Evolutionary conservation across 495 filamentous ascomycete genomes (phyloP).

Genomic region (Jackrogersella multiformis): DNA sequence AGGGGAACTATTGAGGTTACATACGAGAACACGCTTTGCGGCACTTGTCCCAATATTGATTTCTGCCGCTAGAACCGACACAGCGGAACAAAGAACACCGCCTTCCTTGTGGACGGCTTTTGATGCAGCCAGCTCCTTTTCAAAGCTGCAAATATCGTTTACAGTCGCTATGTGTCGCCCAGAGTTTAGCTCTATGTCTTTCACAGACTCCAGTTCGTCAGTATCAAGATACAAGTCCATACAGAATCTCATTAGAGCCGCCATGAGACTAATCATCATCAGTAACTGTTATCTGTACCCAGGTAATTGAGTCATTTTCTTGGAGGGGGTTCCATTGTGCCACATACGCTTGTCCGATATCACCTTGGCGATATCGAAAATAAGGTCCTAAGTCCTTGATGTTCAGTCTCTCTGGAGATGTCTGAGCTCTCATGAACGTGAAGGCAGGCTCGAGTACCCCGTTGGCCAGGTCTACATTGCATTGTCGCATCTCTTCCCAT

Average conservation of each 20-base stretch:
- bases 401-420: constrained; percentile 24
- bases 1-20: no score
- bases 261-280: constrained; percentile 45
- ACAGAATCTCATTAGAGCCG: constrained; percentile 51
- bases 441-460: constrained; percentile 48
- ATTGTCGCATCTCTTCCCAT: constrained; percentile 51
- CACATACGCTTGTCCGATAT: constrained; percentile 49
- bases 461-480: constrained; percentile 46
- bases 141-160: constrained; percentile 55
- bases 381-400: constrained; percentile 42
- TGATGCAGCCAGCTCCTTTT: constrained; percentile 49
- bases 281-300: not conserved
- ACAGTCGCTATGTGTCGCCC: constrained; percentile 51
- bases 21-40: constrained; percentile 46
- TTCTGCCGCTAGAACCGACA: constrained; percentile 41
- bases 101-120: constrained; percentile 44
- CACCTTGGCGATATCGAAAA: constrained; percentile 47
- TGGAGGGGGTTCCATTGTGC: no score
- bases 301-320: no score
- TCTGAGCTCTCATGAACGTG: constrained; percentile 52
- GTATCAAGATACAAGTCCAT: constrained; percentile 45
- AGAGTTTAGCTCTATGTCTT: constrained; percentile 44
- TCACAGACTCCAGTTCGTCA: constrained; percentile 32
- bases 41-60: constrained; percentile 29
- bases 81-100: constrained; percentile 40